Conservation (phyloP, 768 basidiomycete genomes). For the Mrakia gelida region DNA sequence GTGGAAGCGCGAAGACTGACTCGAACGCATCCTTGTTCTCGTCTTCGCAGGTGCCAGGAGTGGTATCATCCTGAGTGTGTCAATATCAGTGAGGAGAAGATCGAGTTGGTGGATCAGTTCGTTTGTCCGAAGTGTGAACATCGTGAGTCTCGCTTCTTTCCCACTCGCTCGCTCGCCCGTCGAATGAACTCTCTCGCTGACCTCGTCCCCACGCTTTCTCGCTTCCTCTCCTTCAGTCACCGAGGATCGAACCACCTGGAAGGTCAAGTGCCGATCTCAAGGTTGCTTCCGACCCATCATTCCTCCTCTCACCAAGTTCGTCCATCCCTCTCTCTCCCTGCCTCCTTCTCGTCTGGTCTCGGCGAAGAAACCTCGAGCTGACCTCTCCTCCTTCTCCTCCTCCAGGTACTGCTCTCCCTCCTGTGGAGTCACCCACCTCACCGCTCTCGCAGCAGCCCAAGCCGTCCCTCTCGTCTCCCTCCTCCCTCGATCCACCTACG, state of each 20-base stretch:
- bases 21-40: background rate
- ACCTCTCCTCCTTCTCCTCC: background rate
- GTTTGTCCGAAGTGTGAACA: conserved; percentile 75
- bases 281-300: conserved; percentile 29
- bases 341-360: background rate
- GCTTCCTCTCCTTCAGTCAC: conserved; percentile 44
- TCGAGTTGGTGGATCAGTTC: conserved; percentile 88
- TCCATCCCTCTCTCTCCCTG: no score
- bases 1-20: background rate
- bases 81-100: conserved; percentile 69
- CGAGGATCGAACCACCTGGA: conserved; percentile 50
- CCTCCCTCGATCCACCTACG: background rate
- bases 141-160: conserved; percentile 52
- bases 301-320: conserved; percentile 28
- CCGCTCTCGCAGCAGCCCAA: conserved; percentile 1
- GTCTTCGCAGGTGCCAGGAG: conserved; percentile 71
- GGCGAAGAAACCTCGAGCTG: background rate
- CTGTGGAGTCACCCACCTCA: conserved; percentile 23
- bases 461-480: background rate
- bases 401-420: conserved; percentile 26
- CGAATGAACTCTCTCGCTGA: background rate
- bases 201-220: background rate
- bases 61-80: conserved; percentile 92
- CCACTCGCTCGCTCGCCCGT: background rate
- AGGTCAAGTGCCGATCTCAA: conserved; percentile 42